These are phyloP conservation scores for Fimicolochytrium jonesii DNA, from an alignment of 192 early-diverging fungal species.

Conservation along the genomic window DNA sequence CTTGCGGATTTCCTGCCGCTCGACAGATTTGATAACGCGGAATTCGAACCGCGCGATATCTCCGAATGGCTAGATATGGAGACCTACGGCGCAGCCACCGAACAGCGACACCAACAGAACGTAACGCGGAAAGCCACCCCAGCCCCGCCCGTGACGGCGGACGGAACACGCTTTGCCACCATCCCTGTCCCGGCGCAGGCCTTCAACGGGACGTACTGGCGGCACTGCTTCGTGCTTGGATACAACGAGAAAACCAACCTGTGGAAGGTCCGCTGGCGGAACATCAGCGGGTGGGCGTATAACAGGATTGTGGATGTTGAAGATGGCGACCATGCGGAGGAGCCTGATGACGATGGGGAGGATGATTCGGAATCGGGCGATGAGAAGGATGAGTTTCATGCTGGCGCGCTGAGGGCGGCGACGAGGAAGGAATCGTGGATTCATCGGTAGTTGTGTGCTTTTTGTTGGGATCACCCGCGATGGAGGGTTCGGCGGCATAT, in stretches of 20 bases:
- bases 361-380: slow-evolving; percentile 7
- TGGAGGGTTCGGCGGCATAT: background rate
- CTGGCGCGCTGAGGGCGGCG: slow-evolving; percentile 3
- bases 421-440: slow-evolving; percentile 42
- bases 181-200: slow-evolving; percentile 46
- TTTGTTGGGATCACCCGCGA: slow-evolving; percentile 1
- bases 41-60: slow-evolving; percentile 43
- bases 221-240: slow-evolving; percentile 38
- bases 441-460: slow-evolving; percentile 31
- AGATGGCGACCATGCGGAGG: background rate
- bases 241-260: slow-evolving; percentile 33
- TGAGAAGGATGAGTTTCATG: slow-evolving; percentile 6
- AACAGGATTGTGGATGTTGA: too few relatives aligned
- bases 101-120: too few relatives aligned
- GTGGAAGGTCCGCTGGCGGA: slow-evolving; percentile 44
- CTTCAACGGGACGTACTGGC: slow-evolving; percentile 34
- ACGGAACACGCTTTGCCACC: slow-evolving; percentile 20
- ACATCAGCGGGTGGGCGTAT: slow-evolving; percentile 40
- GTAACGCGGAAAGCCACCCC: too few relatives aligned
- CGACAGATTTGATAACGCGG: slow-evolving; percentile 42
- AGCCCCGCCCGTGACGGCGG: too few relatives aligned
- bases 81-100: slow-evolving; percentile 14
- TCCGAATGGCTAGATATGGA: slow-evolving; percentile 51
- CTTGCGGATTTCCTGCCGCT: slow-evolving; percentile 34
- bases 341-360: slow-evolving; percentile 21